Evolutionary conservation across 352 stramenopile species (phyloP).

Genomic region (Phytopythium montanum): DNA sequence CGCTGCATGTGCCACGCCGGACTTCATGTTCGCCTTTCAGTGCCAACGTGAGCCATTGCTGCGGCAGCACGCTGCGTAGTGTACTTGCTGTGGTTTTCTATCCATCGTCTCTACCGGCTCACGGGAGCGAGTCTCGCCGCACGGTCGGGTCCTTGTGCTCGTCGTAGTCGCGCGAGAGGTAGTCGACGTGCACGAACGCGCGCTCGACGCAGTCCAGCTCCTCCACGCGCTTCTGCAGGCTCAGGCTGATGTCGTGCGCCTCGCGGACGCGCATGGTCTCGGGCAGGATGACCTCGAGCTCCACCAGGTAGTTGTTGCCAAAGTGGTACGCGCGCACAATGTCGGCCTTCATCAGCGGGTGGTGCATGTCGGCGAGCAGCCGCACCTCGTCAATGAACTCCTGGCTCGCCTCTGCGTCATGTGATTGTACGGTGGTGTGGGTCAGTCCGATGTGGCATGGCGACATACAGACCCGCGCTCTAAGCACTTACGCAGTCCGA

Average conservation of each 20-base stretch:
- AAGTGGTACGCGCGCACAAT: slow-evolving; percentile 96
- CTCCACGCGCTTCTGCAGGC: slow-evolving; percentile 96
- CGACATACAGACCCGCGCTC: background rate
- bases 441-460: background rate
- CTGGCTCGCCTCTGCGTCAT: slow-evolving; percentile 76
- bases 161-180: slow-evolving; percentile 86
- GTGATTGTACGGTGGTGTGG: slow-evolving; percentile 1
- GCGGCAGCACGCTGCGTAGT: background rate
- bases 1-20: too few relatives aligned
- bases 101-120: background rate
- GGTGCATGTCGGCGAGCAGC: slow-evolving; percentile 83
- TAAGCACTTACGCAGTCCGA: slow-evolving; percentile 70
- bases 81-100: background rate
- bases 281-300: slow-evolving; percentile 84
- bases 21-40: too few relatives aligned
- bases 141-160: slow-evolving; percentile 87
- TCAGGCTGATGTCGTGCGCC: slow-evolving; percentile 95
- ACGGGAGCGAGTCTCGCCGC: slow-evolving; percentile 36
- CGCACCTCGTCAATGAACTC: slow-evolving; percentile 94
- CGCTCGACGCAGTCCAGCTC: slow-evolving; percentile 94
- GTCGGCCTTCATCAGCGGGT: slow-evolving; percentile 90
- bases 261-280: slow-evolving; percentile 91
- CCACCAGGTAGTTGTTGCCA: slow-evolving; percentile 94
- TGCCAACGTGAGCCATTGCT: too few relatives aligned
- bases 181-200: slow-evolving; percentile 98